Conservation (phyloP, 768 basidiomycete genomes). For the Agrocybe pediades region DNA sequence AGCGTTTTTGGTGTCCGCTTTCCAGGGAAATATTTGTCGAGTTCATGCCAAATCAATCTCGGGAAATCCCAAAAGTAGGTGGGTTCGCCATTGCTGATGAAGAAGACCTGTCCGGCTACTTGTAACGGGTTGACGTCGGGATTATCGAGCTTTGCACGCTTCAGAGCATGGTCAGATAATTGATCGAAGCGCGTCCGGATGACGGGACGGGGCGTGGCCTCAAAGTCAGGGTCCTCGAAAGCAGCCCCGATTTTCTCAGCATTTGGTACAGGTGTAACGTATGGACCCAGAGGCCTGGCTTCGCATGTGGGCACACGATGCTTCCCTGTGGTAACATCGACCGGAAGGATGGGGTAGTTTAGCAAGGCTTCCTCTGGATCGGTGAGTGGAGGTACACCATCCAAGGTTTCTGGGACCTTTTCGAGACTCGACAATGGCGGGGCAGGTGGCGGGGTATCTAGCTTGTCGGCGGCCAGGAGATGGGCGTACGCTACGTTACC, state of each 20-base stretch:
- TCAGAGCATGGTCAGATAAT: conserved; percentile 60
- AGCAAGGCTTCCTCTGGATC: conserved; percentile 43
- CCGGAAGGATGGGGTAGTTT: conserved; percentile 54
- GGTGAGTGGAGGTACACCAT: conserved; percentile 44
- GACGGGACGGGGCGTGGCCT: conserved; percentile 51
- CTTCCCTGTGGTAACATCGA: conserved; percentile 65
- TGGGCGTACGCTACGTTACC: conserved; percentile 95
- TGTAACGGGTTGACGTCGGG: conserved; percentile 59
- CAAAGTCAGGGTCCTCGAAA: conserved; percentile 49
- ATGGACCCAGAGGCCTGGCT: conserved; percentile 85
- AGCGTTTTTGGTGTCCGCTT: conserved; percentile 39
- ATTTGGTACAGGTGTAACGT: conserved; percentile 58
- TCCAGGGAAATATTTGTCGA: conserved; percentile 62
- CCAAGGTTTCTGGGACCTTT: conserved; percentile 33
- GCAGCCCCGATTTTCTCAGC: conserved; percentile 57
- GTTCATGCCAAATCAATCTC: conserved; percentile 73
- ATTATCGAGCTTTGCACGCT: conserved; percentile 45
- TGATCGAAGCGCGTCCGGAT: conserved; percentile 83
- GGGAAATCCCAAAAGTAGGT: conserved; percentile 96
- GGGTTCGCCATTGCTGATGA: conserved; percentile 97
- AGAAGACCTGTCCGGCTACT: conserved; percentile 93
- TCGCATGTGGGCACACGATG: conserved; percentile 75
- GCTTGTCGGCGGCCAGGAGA: conserved; percentile 88
- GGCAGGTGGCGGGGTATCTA: conserved; percentile 54
- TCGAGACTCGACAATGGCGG: conserved; percentile 38